Percentiles rank a stretch among this genome's conserved stretches.
These are phyloP conservation scores for Solanum virginianum DNA, from an alignment of 257 asterid species.

Conservation along the genomic window DNA sequence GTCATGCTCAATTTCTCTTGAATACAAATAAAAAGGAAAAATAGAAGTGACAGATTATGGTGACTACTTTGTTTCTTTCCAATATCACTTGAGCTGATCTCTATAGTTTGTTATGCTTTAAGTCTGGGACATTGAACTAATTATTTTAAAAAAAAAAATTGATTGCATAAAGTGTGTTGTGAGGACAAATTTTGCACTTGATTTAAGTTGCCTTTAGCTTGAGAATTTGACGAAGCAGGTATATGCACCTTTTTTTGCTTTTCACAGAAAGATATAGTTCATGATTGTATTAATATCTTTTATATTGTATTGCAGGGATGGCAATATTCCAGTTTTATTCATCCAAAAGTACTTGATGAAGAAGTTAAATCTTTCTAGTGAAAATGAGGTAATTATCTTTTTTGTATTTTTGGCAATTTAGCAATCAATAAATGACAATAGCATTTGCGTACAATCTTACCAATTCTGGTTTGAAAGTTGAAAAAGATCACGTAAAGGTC, in stretches of 20 bases:
- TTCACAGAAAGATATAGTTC: not conserved
- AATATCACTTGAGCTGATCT: not conserved
- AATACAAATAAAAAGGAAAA: not conserved
- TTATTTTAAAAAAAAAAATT: not conserved
- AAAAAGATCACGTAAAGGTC: not conserved
- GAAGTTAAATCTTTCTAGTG: conserved; percentile 64
- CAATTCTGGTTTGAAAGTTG: not conserved
- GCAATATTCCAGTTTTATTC: conserved; percentile 57
- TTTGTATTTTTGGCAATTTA: not conserved
- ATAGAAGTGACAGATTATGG: not conserved
- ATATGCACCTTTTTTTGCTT: not conserved
- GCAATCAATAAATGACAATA: not conserved
- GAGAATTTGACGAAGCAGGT: not conserved
- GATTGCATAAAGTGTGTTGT: not conserved
- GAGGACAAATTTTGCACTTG: not conserved
- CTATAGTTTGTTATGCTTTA: not conserved
- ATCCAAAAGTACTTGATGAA: conserved; percentile 73
- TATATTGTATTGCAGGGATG: conserved; percentile 50
- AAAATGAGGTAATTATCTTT: conserved; percentile 53
- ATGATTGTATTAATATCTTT: not conserved
- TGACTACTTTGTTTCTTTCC: not conserved
- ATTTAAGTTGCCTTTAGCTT: not conserved
- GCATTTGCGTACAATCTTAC: not conserved
- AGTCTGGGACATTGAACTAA: not conserved
- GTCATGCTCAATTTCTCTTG: not conserved